Base-by-base conservation (phyloP, 73 alveolate genomes). In the Paramecium caudatum region DNA sequence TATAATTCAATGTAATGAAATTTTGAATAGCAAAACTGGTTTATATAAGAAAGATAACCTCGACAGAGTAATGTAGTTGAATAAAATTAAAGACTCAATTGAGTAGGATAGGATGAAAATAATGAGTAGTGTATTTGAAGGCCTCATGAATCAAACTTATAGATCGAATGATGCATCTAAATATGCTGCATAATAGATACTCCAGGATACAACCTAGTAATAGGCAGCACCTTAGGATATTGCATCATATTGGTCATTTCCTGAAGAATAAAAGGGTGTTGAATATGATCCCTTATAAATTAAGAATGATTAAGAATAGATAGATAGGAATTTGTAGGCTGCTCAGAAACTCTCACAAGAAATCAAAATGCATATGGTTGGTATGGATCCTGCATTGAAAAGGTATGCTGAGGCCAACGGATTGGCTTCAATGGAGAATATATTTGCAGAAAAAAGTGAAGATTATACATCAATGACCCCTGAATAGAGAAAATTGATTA, bases 361-460 rank as follows among this genome's bases (percentile, higher is more conserved):
- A 47, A 86, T 86, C 0, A 86, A 86, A 86, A 86, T 86, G 93
- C 81, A 43, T 25, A 62, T 86, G 82, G 88, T 78, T 3, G 93
- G 93, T 9, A 47, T 86, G 69, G 93, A 86, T 43, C 93, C 93
- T 36, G 93, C 93, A 41, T 19, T 86, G 19, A 37, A 62, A 13
- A 43, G 68, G 39, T 36, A 43, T 82, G 81, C 80, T 23, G 55
- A 61, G 65, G 82, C 62, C 37, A 25, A 86, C 43, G 55, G 68
- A 37, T n/a, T 27, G 55, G 47, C 43, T 12, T 17, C 85, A 36
- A 12, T 62, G 43, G 70, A 86, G 46, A 63, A 63, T 21, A 62
- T 86, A 12, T 86, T 86, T n/a, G 61, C 93, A 63, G 93, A 86
- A n/a, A 78, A 78, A 33, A 45, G 68, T 23, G 84, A 47, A 47